Evolutionary conservation across 2,329 filamentous ascomycete species (phyloP).

Genomic region (Hymenoscyphus scutula): DNA sequence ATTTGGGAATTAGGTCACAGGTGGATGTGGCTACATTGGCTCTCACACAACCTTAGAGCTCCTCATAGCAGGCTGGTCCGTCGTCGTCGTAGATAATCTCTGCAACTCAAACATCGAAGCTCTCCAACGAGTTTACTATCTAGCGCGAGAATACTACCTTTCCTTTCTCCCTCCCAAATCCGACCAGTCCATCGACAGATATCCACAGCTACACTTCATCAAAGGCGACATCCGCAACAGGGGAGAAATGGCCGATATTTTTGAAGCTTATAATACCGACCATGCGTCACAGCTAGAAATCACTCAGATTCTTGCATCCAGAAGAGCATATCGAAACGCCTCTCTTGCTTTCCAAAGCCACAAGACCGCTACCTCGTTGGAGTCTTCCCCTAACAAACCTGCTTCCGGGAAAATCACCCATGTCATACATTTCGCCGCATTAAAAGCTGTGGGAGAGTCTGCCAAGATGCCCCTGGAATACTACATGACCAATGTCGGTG

Average conservation of each 20-base stretch:
- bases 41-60: constrained; percentile 49
- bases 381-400: constrained; percentile 11
- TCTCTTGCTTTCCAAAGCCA: background rate
- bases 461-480: constrained; percentile 59
- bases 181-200: background rate
- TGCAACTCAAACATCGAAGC: constrained; percentile 37
- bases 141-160: background rate
- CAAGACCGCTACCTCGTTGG: constrained; percentile 24
- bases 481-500: constrained; percentile 65
- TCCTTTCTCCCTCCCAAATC: background rate
- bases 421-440: constrained; percentile 66
- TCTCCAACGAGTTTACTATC: constrained; percentile 24
- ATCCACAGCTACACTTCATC: background rate
- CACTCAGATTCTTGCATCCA: background rate
- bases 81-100: constrained; percentile 40
- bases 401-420: constrained; percentile 50
- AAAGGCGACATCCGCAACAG: background rate
- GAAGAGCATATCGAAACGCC: background rate
- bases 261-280: constrained; percentile 34
- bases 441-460: constrained; percentile 63
- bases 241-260: constrained; percentile 19
- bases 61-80: constrained; percentile 47
- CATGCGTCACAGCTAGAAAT: constrained; percentile 2
- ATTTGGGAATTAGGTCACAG: constrained; percentile 18
- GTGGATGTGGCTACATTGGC: constrained; percentile 48